Evolutionary conservation across 1,284 basidiomycete genomes (phyloP), one percentile per base, ranked within the genome.

Genomic region (Puccinia coronata): DNA sequence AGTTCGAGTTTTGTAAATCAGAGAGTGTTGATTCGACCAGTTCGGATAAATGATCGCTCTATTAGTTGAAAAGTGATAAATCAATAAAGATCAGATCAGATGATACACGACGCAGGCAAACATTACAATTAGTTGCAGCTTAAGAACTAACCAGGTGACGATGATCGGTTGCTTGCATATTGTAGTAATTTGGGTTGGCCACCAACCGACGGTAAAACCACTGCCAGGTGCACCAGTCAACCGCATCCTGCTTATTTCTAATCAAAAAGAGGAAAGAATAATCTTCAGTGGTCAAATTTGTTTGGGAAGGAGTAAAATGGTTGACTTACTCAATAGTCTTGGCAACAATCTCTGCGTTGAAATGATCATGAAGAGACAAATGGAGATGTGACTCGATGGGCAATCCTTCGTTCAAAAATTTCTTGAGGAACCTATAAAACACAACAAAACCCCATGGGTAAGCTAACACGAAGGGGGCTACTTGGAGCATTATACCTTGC

Each of bases 271-370:
- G 16, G 23, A 6, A 41, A 25, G 11, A 25, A 72, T 36, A 41
- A 23, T 39, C 14, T 39, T 47, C 25, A 73, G 61, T 39, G 39
- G 65, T 34, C 41, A 20, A 49, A 28, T 28, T 77, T 59, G 57
- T 39, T 85, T 83, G 0, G 84, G 84, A 41, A 20, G 1, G 23
- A 59, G 8, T 49, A 47, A 9, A 83, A 63, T 12, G 34, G 25
- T 23, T 39, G 12, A 55, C 80, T 53, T 85, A 85, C 88, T 98
- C 96, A 82, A 99, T 97, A 3, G 96, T 99, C 88, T 95, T 95
- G 41, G 98, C 94, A 16, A 96, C 96, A 83, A 99, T 97, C 87
- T 99, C 97, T 0, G 96, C 94, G 82, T 99, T 90, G 91, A 99
- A 98, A 87, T 98, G 98, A 86, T 99, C 97, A 85, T 98, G 96